Base-by-base conservation (phyloP, 1,139 yeast species). In the Saccharomyces uvarum region DNA sequence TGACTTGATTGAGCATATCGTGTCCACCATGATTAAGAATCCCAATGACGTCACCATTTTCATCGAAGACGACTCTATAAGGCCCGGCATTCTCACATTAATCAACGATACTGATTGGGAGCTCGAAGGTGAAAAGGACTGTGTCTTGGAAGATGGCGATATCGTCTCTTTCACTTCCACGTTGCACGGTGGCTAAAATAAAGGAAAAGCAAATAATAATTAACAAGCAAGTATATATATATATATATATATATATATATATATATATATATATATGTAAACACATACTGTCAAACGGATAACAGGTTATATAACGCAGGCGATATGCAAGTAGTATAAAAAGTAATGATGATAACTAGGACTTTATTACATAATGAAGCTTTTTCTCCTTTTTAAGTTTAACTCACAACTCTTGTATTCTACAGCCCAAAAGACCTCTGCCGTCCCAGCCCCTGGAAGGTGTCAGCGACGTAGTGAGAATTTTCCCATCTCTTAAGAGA, bases 71-170 rank as follows among this genome's bases (percentile, higher is more conserved):
- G 96, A 77, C 5, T 78, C 73, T 1, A 83, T 87, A 7, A 82
- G 98, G 53, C 97, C 98, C 0, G 99, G 99, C 1, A 89, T 93
- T 49, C 75, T 93, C 59, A 97, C 93, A 7, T 77, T 93, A 54
- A 86, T 93, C 60, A 93, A 93, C 66, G 99, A 93, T 66, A 84
- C 96, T 0, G 99, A 93, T 72, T 93, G 99, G 99, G 99, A 93
- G 66, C 73, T 93, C 31, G 96, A 90, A 68, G 98, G 91, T 11
- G 90, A 84, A 71, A 93, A 88, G 63, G 86, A 81, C 8, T 90
- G 90, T 63, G 81, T 78, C 16, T 70, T 93, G 21, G 88, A 88
- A 66, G 74, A 79, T 50, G 86, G 88, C 14, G 99, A 93, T 70
- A 78, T 82, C 29, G 78, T 93, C 48, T 82, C 95, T 3, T 91